Evolutionary conservation across 441 rosid genomes (phyloP), one percentile per base, ranked within the genome.

Genomic region (Gossypium aridum): DNA sequence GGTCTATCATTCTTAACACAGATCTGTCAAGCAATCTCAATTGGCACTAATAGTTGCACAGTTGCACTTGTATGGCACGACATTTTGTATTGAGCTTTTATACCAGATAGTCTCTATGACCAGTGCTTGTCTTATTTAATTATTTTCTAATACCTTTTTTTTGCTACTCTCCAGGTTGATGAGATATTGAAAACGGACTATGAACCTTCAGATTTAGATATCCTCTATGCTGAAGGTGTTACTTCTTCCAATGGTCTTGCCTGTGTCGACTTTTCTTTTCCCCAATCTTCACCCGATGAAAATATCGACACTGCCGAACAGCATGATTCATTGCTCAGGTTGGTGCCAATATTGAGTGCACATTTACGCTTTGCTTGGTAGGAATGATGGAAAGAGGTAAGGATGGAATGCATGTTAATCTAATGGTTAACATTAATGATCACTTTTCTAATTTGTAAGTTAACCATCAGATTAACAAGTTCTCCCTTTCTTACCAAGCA

Each of bases 231-330:
- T 23, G 98, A 96, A 81, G 97, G 97, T 70, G 94, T 96, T 66
- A 93, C 97, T 71, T 93, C 99, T 56, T 92, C 98, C 9, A 93
- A 95, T 87, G 99, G 99, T 77, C 86, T 96, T 78, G 90, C 96
- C 82, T 91, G 87, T 85, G 85, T 96, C 57, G 98, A 93, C 64
- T 96, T 93, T 83, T 88, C 97, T 22, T 92, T 87, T 84, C 97
- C 98, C 63, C 91, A 73, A 72, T 86, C 92, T 66, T 71, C 84
- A 64, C 51, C 84, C 61, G 93, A 90, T 75, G 93, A 87, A 67
- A 83, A 78, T 74, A 80, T 78, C 43, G 92, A 89, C 63, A 71
- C 87, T 31, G 86, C 87, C n/a, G 97, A 96, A 76, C 97, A 81
- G 57, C 91, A 78, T 65, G 97, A 92, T 43, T 84, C 93, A 78